A percentile compares a stretch with the other conserved stretches of the same genome.
Conservation (phyloP, 805 yeast species). For the Candida coleopterorum region DNA sequence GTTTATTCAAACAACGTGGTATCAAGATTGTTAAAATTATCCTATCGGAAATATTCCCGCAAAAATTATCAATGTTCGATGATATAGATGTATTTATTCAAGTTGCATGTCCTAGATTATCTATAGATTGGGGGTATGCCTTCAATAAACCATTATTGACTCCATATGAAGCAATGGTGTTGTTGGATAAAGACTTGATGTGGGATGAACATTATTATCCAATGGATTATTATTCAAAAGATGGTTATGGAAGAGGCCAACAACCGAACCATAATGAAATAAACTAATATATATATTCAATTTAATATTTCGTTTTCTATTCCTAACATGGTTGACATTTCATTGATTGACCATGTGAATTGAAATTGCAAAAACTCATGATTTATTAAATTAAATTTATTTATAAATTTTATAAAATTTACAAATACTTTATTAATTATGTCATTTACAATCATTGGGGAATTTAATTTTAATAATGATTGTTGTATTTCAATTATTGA, state of each 20-base stretch:
- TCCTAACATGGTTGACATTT: conserved; percentile 69
- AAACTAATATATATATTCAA: no score
- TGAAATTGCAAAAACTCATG: conserved; percentile 30
- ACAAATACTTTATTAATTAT: conserved; percentile 48
- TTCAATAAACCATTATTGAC: conserved; percentile 87
- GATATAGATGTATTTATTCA: conserved; percentile 94
- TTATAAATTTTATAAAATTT: conserved; percentile 45
- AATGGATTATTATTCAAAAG: conserved; percentile 89
- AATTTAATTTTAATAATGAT: conserved; percentile 50
- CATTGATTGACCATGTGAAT: conserved; percentile 52
- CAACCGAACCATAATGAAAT: conserved; percentile 44
- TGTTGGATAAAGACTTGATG: conserved; percentile 65
- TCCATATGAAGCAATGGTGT: conserved; percentile 94
- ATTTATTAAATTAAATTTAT: conserved; percentile 33
- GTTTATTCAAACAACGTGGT: conserved; percentile 48
- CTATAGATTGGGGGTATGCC: conserved; percentile 99
- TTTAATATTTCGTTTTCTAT: conserved; percentile 49
- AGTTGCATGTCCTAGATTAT: conserved; percentile 93
- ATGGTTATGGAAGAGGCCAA: conserved; percentile 89
- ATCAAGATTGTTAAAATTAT: conserved; percentile 74
- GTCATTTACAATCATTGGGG: conserved; percentile 58
- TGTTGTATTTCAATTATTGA: conserved; percentile 59
- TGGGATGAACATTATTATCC: conserved; percentile 73
- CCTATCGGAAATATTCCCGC: conserved; percentile 89
- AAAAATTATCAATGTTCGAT: conserved; percentile 84